Base-by-base conservation (phyloP, 192 early-diverging fungal genomes). In the Lobosporangium transversale region DNA sequence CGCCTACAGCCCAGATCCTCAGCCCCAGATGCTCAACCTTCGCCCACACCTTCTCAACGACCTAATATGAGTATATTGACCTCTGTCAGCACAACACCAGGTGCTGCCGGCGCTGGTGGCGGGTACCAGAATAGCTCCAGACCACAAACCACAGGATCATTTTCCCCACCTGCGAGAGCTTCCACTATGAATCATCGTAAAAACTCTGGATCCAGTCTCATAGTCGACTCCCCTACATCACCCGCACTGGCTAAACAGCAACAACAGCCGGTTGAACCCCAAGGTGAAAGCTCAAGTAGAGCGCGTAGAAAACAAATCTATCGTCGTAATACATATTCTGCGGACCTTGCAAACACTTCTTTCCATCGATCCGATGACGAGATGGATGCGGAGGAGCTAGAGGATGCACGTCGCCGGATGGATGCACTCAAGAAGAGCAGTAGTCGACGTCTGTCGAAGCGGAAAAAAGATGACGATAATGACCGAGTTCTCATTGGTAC, bases 401-500 rank as follows among this genome's bases (percentile, higher is more conserved):
- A 80, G 37, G 79, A 74, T 12, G 78, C 79, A 1, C 71, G 71
- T 24, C 23, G 71, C 15, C 60, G 68, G 35, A 76, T 76, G 63
- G 71, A 76, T 33, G 71, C 47, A 5, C 35, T 76, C 20, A 76
- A 76, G 44, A 76, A 76, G 64, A 76, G 52, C 47, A 76, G 71
- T 47, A 76, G 71, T 30, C 56, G 84, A 36, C 75, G 84, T 36
- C 58, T 75, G 54, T 83, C 84, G 15, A 75, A 66, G 59, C 29
- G 70, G 62, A 56, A 78, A 78, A 64, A 74, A 42, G 83, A 79
- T 60, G 68, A 83, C n/a, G 76, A 74, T 36, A 76, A 81, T 32
- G 86, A 85, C 14, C 61, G 68, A 11, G 81, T 83, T 2, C 18
- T 79, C 21, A 83, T 92, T 32, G 97, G 95, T 23, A 97, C 95